Percentiles rank a stretch among this genome's conserved stretches.
phyloP scores from a whole-genome alignment of 345 rosid species.

The Litchi chinensis region DNA sequence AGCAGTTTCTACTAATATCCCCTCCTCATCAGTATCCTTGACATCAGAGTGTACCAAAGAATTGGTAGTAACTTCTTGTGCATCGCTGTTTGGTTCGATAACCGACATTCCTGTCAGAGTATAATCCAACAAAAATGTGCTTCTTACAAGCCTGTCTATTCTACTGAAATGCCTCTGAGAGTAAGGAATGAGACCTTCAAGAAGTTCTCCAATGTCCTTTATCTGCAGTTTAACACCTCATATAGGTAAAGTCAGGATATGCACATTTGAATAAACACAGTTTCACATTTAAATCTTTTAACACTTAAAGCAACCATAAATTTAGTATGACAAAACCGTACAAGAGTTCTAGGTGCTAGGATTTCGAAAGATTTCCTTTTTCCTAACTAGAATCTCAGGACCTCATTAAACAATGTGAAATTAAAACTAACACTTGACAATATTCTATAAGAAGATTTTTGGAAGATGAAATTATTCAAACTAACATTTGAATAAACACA shows the following conservation, averaged over 20 bases:
- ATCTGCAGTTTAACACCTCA: slow-evolving; percentile 45
- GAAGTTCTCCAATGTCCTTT: slow-evolving; percentile 76
- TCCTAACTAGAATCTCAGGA: not conserved
- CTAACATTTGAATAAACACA: too few species aligned
- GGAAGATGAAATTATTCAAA: not conserved
- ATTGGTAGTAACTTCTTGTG: slow-evolving; percentile 18
- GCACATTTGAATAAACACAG: not conserved
- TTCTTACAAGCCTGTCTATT: slow-evolving; percentile 83
- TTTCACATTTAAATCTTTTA: not conserved
- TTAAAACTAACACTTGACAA: not conserved
- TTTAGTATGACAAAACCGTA: not conserved
- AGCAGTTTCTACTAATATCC: not conserved
- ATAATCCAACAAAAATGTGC: slow-evolving; percentile 88
- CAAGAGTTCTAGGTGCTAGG: not conserved
- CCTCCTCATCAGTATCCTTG: slow-evolving; percentile 15
- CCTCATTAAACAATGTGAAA: not conserved
- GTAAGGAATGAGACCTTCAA: slow-evolving; percentile 90
- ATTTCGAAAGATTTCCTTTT: not conserved
- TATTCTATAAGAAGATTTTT: not conserved
- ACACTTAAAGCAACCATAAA: not conserved
- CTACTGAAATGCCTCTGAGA: slow-evolving; percentile 87
- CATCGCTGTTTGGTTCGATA: slow-evolving; percentile 53
- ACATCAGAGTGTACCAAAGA: slow-evolving; percentile 3
- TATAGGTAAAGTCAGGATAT: not conserved
- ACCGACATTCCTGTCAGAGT: slow-evolving; percentile 84